These are phyloP conservation scores for Alternaria triticina DNA, from an alignment of 2,329 filamentous ascomycete species.

Conservation along the genomic window DNA sequence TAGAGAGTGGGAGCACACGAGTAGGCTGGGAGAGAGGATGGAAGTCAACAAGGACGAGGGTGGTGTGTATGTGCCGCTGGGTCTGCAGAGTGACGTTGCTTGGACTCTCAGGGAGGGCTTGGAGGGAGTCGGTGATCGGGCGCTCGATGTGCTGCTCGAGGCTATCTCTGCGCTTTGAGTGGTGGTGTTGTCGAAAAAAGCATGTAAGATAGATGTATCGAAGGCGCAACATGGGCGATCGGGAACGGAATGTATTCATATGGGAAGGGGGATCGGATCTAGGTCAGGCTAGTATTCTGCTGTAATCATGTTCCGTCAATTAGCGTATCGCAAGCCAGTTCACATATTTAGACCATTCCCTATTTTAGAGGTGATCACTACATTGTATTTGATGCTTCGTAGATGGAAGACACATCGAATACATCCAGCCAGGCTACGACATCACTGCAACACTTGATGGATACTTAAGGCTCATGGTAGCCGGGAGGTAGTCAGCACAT, in stretches of 20 bases:
- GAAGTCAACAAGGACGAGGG: conserved; percentile 73
- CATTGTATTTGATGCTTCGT: too few species aligned
- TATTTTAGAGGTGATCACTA: too few species aligned
- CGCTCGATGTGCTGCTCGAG: conserved; percentile 63
- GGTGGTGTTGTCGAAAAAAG: too few species aligned
- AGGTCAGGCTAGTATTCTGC: not conserved
- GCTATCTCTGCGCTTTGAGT: conserved; percentile 61
- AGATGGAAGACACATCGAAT: too few species aligned
- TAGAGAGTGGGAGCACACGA: conserved; percentile 93
- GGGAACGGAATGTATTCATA: conserved; percentile 4
- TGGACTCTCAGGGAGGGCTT: conserved; percentile 70
- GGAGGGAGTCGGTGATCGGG: conserved; percentile 54
- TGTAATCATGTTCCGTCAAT: conserved; percentile 1
- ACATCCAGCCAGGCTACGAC: not conserved
- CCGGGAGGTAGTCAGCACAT: not conserved
- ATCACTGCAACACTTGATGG: not conserved
- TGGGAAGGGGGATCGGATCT: not conserved
- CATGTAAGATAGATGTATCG: not conserved
- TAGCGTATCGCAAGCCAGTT: not conserved
- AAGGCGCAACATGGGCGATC: not conserved
- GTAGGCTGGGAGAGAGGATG: conserved; percentile 83
- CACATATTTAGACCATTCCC: not conserved
- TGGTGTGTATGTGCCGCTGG: conserved; percentile 82
- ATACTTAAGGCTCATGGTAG: not conserved
- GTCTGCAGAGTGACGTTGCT: conserved; percentile 85